phyloP scores from a whole-genome alignment of 805 yeast genomes.

The Candida pseudofarinosa region DNA sequence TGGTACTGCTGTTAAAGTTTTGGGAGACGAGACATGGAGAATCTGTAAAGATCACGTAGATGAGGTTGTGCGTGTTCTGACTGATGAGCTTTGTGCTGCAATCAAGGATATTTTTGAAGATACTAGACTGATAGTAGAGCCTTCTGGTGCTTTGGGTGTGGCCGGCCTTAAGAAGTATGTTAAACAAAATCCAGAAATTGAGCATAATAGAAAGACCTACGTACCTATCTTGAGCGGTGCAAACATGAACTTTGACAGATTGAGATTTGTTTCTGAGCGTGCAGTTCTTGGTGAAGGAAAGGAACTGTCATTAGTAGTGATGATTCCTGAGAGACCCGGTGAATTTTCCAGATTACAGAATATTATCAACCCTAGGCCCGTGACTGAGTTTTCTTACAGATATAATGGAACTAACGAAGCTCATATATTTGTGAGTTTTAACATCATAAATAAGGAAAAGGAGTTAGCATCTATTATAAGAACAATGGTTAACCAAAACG shows the following conservation, averaged over 20 bases:
- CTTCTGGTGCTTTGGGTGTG: conserved; percentile 94
- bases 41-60: conserved; percentile 77
- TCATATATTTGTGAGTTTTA: conserved; percentile 82
- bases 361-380: conserved; percentile 79
- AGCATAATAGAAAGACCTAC: conserved; percentile 66
- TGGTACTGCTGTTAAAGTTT: conserved; percentile 90
- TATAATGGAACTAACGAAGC: conserved; percentile 56
- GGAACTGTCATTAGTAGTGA: conserved; percentile 86
- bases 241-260: conserved; percentile 94
- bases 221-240: conserved; percentile 93
- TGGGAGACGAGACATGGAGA: conserved; percentile 91
- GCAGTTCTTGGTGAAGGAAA: conserved; percentile 98
- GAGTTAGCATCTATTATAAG: conserved; percentile 67
- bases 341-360: conserved; percentile 75
- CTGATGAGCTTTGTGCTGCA: conserved; percentile 95
- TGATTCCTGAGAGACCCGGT: conserved; percentile 92
- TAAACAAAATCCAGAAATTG: conserved; percentile 60
- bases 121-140: conserved; percentile 90
- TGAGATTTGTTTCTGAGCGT: conserved; percentile 93
- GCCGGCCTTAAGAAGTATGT: conserved; percentile 91
- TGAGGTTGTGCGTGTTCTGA: conserved; percentile 77
- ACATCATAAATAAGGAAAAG: conserved; percentile 67
- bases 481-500: conserved; percentile 56
- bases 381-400: conserved; percentile 94
- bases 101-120: conserved; percentile 96